These are phyloP conservation scores for Solanum chmielewskii DNA, from an alignment of 257 asterid species.

Conservation along the genomic window DNA sequence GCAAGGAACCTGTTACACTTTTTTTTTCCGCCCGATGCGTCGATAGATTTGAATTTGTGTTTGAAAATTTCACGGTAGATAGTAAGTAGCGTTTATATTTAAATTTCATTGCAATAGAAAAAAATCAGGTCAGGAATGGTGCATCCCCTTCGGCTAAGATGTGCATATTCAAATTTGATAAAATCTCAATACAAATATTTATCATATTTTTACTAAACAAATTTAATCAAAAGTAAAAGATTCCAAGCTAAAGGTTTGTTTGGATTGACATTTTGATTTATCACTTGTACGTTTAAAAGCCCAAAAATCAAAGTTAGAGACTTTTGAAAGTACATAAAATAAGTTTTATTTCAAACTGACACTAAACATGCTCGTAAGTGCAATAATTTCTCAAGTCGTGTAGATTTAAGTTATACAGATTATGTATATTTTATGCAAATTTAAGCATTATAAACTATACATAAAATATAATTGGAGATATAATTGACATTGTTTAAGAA, in stretches of 20 bases:
- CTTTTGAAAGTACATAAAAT: too few relatives aligned
- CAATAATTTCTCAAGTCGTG: neutral
- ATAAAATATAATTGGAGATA: neutral
- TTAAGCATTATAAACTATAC: too few relatives aligned
- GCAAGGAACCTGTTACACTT: neutral
- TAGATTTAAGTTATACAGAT: neutral
- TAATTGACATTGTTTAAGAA: neutral
- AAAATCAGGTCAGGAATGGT: neutral
- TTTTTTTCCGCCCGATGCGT: neutral
- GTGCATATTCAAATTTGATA: too few relatives aligned
- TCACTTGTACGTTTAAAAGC: too few relatives aligned
- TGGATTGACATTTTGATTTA: fast-evolving
- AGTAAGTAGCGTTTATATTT: neutral
- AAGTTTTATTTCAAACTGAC: too few relatives aligned
- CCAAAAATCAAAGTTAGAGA: too few relatives aligned
- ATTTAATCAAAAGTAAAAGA: neutral
- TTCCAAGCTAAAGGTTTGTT: too few relatives aligned
- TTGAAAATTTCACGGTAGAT: neutral
- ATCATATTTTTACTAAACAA: too few relatives aligned
- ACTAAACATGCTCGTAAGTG: neutral
- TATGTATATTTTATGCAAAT: neutral
- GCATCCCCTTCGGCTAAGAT: too few relatives aligned
- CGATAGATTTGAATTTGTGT: too few relatives aligned
- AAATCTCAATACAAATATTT: too few relatives aligned
- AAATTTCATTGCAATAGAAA: too few relatives aligned